These are phyloP conservation scores for Sugiyamaella valdiviana DNA, from an alignment of 805 yeast genomes.

Conservation along the genomic window DNA sequence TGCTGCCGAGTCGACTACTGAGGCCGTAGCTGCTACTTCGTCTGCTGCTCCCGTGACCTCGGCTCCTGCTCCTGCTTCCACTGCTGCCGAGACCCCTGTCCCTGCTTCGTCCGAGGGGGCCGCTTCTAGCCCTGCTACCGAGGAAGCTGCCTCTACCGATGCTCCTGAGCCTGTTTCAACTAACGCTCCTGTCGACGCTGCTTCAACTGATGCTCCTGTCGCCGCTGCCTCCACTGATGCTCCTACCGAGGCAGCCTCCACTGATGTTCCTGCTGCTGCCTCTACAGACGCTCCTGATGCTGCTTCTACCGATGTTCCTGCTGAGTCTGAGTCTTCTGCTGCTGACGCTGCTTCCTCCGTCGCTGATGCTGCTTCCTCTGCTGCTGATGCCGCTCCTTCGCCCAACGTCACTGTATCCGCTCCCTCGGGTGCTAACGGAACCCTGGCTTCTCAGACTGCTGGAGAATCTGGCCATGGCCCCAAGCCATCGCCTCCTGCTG, in stretches of 20 bases:
- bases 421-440: too few species aligned
- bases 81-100: too few species aligned
- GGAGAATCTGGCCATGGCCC: too few species aligned
- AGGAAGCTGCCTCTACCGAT: slow-evolving; percentile 17
- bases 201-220: slow-evolving; percentile 13
- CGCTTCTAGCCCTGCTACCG: slow-evolving; percentile 14
- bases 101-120: slow-evolving; percentile 13
- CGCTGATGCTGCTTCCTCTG: background rate
- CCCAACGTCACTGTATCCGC: too few species aligned
- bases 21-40: slow-evolving; percentile 19
- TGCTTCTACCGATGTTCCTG: background rate
- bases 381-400: background rate
- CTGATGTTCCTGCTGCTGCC: slow-evolving; percentile 9
- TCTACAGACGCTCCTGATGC: slow-evolving; percentile 1
- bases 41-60: slow-evolving; percentile 8
- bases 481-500: too few species aligned
- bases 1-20: slow-evolving; percentile 14
- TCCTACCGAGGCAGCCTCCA: slow-evolving; percentile 1
- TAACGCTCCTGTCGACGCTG: slow-evolving; percentile 13
- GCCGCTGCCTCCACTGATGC: slow-evolving; percentile 11
- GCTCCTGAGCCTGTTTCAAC: slow-evolving; percentile 16
- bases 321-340: slow-evolving; percentile 6
- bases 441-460: too few species aligned
- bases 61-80: slow-evolving; percentile 5
- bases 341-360: background rate